phyloP scores from a whole-genome alignment of 768 basidiomycete species.

The Arthromyces matolae region DNA sequence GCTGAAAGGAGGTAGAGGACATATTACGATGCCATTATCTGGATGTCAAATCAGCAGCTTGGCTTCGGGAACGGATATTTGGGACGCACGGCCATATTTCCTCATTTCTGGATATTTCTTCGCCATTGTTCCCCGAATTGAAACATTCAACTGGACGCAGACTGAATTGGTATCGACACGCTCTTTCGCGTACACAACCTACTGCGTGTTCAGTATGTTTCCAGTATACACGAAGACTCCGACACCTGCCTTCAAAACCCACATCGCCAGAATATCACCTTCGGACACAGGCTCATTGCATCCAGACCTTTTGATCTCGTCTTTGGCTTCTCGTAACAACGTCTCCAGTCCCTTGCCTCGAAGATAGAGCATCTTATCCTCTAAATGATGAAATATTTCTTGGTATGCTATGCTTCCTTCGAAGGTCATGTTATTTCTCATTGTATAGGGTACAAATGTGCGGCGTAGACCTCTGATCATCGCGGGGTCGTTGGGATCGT shows the following conservation, averaged over 20 bases:
- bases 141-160: not conserved
- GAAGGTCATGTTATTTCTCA: not conserved
- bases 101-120: not conserved
- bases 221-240: too few relatives aligned
- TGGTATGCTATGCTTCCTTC: not conserved
- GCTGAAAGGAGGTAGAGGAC: not conserved
- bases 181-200: not conserved
- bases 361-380: not conserved
- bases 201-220: not conserved
- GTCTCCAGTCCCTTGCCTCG: not conserved
- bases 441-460: not conserved
- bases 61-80: too few relatives aligned
- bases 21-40: constrained; percentile 7
- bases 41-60: not conserved
- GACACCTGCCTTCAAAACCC: constrained; percentile 4
- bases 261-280: constrained; percentile 7
- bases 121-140: not conserved
- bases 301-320: not conserved
- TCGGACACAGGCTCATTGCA: not conserved
- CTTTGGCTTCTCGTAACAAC: constrained; percentile 1
- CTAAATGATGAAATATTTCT: not conserved
- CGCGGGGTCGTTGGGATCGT: not conserved
- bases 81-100: constrained; percentile 1
- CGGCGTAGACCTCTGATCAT: not conserved
- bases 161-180: not conserved